phyloP scores from a whole-genome alignment of 371 early-diverging fungal species.

The Mucor mucedo region DNA sequence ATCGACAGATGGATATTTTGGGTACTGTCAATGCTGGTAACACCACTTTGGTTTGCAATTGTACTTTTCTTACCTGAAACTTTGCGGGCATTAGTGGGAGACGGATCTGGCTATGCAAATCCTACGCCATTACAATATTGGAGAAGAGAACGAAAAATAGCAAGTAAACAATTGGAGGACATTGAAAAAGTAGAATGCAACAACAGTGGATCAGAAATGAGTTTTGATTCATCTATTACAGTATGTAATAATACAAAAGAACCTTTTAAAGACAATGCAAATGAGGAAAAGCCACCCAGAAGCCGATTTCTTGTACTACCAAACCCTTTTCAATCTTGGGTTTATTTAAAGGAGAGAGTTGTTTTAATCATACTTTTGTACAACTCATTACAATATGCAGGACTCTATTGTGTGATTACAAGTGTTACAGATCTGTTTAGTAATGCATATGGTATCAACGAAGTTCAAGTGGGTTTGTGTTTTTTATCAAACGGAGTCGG shows the following conservation, averaged over 20 bases:
- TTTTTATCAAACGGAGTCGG: constrained; percentile 39
- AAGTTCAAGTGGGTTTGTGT: constrained; percentile 35
- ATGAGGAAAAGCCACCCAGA: neutral
- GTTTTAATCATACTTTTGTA: constrained; percentile 32
- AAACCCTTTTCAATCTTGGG: constrained; percentile 29
- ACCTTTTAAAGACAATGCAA: neutral
- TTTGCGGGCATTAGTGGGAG: constrained; percentile 45
- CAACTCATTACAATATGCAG: constrained; percentile 42
- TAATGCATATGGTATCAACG: constrained; percentile 27
- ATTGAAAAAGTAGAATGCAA: neutral
- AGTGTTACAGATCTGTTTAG: constrained; percentile 34
- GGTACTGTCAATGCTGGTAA: constrained; percentile 57
- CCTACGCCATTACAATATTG: constrained; percentile 31
- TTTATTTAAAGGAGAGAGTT: constrained; percentile 43
- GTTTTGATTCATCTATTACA: neutral
- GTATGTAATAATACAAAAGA: neutral
- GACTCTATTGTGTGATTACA: constrained; percentile 38
- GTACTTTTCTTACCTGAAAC: constrained; percentile 69
- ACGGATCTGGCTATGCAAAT: constrained; percentile 35
- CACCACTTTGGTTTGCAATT: constrained; percentile 48
- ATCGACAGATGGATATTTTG: constrained; percentile 59
- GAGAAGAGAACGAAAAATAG: constrained; percentile 5
- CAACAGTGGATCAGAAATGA: neutral
- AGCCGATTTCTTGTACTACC: constrained; percentile 7
- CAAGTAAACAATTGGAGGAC: neutral